These are phyloP conservation scores for Phaseolus lunatus DNA, from an alignment of 306 rosid genomes.

Conservation along the genomic window DNA sequence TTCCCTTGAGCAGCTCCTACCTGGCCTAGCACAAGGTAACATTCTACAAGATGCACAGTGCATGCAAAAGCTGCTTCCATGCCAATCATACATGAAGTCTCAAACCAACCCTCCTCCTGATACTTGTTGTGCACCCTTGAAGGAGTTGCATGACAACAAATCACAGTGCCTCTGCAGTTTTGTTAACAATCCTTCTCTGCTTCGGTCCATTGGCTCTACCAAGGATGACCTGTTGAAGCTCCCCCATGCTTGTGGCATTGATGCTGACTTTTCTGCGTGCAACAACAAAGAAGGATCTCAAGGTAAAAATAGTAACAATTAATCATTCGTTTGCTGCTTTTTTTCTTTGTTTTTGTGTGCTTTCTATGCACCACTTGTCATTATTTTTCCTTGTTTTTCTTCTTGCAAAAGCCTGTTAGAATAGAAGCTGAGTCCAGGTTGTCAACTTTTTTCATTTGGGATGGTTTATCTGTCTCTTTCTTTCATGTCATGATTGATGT, in stretches of 20 bases:
- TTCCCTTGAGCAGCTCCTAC: background rate
- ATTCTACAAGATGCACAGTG: constrained; percentile 43
- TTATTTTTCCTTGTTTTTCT: background rate
- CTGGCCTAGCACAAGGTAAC: background rate
- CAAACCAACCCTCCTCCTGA: constrained; percentile 41
- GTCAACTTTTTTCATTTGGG: background rate
- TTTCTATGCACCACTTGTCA: background rate
- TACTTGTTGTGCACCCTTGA: constrained; percentile 57
- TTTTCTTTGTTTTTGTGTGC: background rate
- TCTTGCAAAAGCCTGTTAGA: background rate
- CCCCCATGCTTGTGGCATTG: constrained; percentile 57
- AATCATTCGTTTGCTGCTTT: background rate
- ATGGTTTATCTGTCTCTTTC: background rate
- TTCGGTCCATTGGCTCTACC: constrained; percentile 39
- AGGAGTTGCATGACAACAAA: constrained; percentile 31
- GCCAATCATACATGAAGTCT: constrained; percentile 49
- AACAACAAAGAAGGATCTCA: background rate
- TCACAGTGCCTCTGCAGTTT: constrained; percentile 56
- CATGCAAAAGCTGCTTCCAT: constrained; percentile 63
- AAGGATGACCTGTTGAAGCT: constrained; percentile 57
- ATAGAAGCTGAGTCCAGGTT: too few relatives aligned
- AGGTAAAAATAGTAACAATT: constrained; percentile 31
- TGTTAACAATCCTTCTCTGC: constrained; percentile 33
- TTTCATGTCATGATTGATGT: background rate
- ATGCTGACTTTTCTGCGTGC: constrained; percentile 53